Conservation (phyloP, 2,329 filamentous ascomycete species). For the Verticillium nonalfalfae region DNA sequence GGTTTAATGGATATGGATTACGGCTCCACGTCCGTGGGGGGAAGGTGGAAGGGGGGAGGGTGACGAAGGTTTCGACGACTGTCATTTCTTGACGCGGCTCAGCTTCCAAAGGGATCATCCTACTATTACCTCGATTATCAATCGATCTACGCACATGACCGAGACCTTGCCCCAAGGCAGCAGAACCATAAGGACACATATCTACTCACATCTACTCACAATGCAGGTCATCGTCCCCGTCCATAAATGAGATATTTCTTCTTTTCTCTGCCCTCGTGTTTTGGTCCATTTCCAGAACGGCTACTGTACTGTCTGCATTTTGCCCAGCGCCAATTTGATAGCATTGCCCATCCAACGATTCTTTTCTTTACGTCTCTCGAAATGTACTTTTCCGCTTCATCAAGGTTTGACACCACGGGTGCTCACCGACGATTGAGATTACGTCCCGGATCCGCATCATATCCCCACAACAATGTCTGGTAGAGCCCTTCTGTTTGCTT, state of each 20-base stretch:
- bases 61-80: background rate
- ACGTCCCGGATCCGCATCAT: background rate
- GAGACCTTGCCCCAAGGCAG: too few species aligned
- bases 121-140: too few species aligned
- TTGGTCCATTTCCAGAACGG: background rate
- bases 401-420: background rate
- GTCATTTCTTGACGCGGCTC: background rate
- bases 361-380: background rate
- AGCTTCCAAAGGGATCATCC: background rate
- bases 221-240: background rate
- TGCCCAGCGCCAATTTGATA: background rate
- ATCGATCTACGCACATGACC: too few species aligned
- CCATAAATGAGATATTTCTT: background rate
- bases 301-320: background rate
- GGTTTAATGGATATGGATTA: background rate
- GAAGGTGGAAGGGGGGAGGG: background rate
- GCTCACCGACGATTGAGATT: background rate
- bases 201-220: background rate
- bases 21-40: background rate
- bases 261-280: background rate
- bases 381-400: background rate
- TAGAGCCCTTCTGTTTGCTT: background rate
- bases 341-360: background rate
- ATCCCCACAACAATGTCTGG: background rate
- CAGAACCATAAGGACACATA: too few species aligned